phyloP scores from a whole-genome alignment of 192 early-diverging fungal species.

The Coemansia erecta region DNA sequence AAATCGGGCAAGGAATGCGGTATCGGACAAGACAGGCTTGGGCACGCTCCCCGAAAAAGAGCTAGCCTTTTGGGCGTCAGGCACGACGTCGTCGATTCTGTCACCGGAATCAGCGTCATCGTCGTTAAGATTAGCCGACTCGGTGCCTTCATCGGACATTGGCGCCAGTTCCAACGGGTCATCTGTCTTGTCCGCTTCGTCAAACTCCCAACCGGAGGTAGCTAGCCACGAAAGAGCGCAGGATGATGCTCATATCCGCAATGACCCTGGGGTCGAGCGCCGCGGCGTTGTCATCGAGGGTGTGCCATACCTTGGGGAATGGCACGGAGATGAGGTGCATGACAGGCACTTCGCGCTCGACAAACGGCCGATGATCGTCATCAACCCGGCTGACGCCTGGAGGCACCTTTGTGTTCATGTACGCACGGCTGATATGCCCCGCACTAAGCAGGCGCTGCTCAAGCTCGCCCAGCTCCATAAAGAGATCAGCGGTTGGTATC shows the following conservation, averaged over 20 bases:
- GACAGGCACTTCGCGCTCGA: conserved; percentile 73
- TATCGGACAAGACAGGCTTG: conserved; percentile 33
- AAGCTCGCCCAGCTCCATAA: conserved; percentile 63
- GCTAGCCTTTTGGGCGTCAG: background rate
- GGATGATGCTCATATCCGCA: conserved; percentile 73
- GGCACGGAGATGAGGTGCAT: conserved; percentile 83
- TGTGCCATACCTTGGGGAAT: conserved; percentile 92
- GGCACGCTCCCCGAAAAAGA: background rate
- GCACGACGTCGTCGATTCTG: background rate
- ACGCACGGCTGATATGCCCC: conserved; percentile 37
- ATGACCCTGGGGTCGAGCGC: conserved; percentile 63
- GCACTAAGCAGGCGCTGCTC: conserved; percentile 62
- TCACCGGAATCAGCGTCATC: background rate
- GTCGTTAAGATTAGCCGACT: conserved; percentile 1
- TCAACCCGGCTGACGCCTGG: conserved; percentile 54
- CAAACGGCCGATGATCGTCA: conserved; percentile 92
- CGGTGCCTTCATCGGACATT: conserved; percentile 6
- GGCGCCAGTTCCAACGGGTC: conserved; percentile 6
- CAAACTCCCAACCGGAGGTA: conserved; percentile 59
- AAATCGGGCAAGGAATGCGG: conserved; percentile 16
- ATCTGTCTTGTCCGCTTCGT: conserved; percentile 44
- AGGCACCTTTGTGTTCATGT: conserved; percentile 20
- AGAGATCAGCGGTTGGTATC: conserved; percentile 63
- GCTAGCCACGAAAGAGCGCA: conserved; percentile 76
- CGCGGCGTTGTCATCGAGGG: conserved; percentile 65